These are phyloP conservation scores for Ramicandelaber brevisporus DNA, from an alignment of 192 early-diverging fungal genomes.

Conservation along the genomic window DNA sequence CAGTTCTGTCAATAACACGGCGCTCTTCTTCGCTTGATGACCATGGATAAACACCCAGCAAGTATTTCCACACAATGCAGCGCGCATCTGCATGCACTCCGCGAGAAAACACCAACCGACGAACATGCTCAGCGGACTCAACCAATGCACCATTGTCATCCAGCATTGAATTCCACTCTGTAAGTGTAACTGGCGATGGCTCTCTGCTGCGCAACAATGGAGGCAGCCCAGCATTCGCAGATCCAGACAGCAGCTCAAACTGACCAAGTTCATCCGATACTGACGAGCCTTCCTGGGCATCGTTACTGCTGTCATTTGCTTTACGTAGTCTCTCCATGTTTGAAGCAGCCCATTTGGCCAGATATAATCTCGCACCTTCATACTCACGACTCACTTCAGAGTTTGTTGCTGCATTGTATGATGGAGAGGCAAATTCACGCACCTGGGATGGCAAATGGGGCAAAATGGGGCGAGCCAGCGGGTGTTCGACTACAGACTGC, in stretches of 20 bases:
- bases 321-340: slow-evolving; percentile 1
- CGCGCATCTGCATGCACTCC: slow-evolving; percentile 60
- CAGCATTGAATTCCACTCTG: no score
- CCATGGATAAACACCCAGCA: slow-evolving; percentile 69
- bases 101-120: slow-evolving; percentile 35
- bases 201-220: no score
- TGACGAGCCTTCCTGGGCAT: neutral
- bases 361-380: slow-evolving; percentile 46
- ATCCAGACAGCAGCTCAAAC: no score
- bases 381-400: no score
- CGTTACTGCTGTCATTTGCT: slow-evolving; percentile 8
- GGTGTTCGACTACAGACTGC: slow-evolving; percentile 14
- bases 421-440: no score
- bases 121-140: slow-evolving; percentile 20
- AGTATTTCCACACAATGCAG: slow-evolving; percentile 70
- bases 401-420: no score
- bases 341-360: slow-evolving; percentile 50
- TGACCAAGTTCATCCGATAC: no score
- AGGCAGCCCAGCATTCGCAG: no score
- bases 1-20: slow-evolving; percentile 20
- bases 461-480: slow-evolving; percentile 21
- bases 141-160: no score
- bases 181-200: no score
- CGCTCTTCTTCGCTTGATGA: slow-evolving; percentile 47
- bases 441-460: slow-evolving; percentile 21